Evolutionary conservation across 192 early-diverging fungal species (phyloP).

Genomic region (Gigaspora rosea): DNA sequence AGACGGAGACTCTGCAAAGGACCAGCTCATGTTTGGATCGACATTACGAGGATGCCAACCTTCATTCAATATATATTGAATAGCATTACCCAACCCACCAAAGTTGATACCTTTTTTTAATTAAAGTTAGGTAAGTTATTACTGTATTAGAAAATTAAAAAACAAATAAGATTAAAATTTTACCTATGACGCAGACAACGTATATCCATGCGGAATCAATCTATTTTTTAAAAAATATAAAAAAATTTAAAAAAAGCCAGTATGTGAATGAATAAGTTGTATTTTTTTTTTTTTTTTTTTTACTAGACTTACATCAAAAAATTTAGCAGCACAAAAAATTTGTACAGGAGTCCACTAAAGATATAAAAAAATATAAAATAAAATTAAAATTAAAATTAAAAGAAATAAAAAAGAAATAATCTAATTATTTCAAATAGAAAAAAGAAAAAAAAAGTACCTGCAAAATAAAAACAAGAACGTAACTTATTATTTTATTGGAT

Average conservation of each 20-base stretch:
- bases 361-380: neutral
- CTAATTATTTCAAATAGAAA: neutral
- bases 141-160: neutral
- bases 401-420: neutral
- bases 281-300: neutral
- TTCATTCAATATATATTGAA: neutral
- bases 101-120: neutral
- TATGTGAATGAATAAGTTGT: neutral
- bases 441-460: neutral
- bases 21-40: too few relatives aligned
- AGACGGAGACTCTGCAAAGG: too few relatives aligned
- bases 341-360: neutral
- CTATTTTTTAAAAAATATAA: neutral
- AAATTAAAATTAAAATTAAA: neutral
- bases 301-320: neutral
- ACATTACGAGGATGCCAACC: neutral
- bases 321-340: neutral
- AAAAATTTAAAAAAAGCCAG: neutral
- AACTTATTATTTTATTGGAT: neutral
- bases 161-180: too few relatives aligned
- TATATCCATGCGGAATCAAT: conserved; percentile 7
- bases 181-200: neutral
- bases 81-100: neutral
- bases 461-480: neutral
- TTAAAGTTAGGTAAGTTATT: neutral